Conservation (phyloP, 2,329 filamentous ascomycete genomes). For the Neopestalotiopsis clavispora region DNA sequence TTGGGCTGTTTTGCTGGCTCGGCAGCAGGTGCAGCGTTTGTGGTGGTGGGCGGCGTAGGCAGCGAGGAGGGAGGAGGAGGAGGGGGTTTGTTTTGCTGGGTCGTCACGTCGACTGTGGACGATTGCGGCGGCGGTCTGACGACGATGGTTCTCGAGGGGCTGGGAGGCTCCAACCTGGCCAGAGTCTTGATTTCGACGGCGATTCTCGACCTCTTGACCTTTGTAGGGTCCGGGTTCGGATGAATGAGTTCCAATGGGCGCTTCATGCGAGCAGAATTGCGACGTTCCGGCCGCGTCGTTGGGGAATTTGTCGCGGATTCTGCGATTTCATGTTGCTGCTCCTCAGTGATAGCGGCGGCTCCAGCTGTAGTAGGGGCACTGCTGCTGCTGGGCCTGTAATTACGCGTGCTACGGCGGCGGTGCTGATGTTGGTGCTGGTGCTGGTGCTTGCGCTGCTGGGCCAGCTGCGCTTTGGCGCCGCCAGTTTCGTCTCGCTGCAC, state of each 20-base stretch:
- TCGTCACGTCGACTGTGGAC: constrained; percentile 26
- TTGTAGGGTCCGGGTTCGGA: constrained; percentile 48
- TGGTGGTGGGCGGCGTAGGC: constrained; percentile 23
- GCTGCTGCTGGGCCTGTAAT: constrained; percentile 3
- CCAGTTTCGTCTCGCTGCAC: not conserved
- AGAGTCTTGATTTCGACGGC: constrained; percentile 56
- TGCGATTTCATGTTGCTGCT: constrained; percentile 6
- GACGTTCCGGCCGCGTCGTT: constrained; percentile 36
- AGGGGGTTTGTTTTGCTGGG: constrained; percentile 31
- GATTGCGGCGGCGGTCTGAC: constrained; percentile 25
- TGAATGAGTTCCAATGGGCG: constrained; percentile 51
- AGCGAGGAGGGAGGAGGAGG: constrained; percentile 34
- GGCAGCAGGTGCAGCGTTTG: not conserved
- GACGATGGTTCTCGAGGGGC: constrained; percentile 31
- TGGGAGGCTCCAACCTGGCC: constrained; percentile 28
- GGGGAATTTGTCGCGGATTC: constrained; percentile 10
- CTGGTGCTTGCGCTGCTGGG: too few relatives aligned
- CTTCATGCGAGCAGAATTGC: constrained; percentile 49
- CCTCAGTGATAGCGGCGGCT: not conserved
- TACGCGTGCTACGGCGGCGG: constrained; percentile 9
- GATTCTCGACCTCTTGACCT: constrained; percentile 56
- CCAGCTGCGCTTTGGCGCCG: not conserved
- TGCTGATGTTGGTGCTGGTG: not conserved
- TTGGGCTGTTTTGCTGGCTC: constrained; percentile 21
- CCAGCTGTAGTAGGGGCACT: not conserved